Base-by-base conservation (phyloP, 164 flowering plant genomes). In the Chimonanthus praecox region DNA sequence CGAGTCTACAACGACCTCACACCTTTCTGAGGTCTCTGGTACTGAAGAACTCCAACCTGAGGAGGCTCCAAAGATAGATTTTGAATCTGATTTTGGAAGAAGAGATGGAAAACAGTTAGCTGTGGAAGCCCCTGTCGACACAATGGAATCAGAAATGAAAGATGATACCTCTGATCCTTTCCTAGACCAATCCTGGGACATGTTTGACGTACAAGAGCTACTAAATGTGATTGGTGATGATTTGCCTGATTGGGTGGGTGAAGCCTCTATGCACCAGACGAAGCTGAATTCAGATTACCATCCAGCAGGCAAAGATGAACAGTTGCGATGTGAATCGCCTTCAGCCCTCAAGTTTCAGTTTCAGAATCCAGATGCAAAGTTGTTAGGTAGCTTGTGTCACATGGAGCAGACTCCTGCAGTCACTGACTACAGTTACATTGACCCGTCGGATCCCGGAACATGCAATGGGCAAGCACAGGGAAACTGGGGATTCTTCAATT, bases 131-230 rank as follows among this genome's bases (percentile, higher is more conserved):
- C 68, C 68, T 3, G 44, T 66, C 1, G 47, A 7, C 5, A 10
- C 47, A 44, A 48, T 66, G 49, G 45, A 46, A 16, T 43, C 68
- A 11, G 68, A 66, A 54, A 2, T 48, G 58, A n/a, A 48, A 3
- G 70, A 48, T 10, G 70, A 20, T 13, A 13, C 51, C 48, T 5
- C n/a, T 13, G 13, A 68, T 48, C 11, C 5, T 11, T 4, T 10
- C 13, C 49, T 8, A 16, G 49, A 18, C 16, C 48, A 66, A 13
- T 11, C 13, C 3, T 4, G 43, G 10, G 94, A 89, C 49, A 72
- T 85, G 85, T 88, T 89, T 72, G 87, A 86, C 73, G 81, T 84
- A 58, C 84, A 83, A 6, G 91, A 85, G 66, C 73, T 86, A 4
- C 71, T 86, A 50, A 67, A 66, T 15, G 7, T 67, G 4, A 6